Evolutionary conservation across 257 asterid genomes (phyloP), one percentile per base, ranked within the genome.

Genomic region (Agastache rugosa): DNA sequence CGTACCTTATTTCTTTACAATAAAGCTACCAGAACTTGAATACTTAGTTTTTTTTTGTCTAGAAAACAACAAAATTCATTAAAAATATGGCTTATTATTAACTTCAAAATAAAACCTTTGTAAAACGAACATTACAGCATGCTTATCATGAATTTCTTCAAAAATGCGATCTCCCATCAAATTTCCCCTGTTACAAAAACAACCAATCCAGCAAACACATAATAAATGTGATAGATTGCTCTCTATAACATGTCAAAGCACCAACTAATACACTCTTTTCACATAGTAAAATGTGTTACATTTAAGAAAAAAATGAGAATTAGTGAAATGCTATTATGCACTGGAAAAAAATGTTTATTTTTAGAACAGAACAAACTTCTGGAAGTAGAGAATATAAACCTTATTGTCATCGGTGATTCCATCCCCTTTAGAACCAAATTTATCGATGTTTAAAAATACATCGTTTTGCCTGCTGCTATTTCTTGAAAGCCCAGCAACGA

Each of bases 341-440:
- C 11, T 14, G 42, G 4, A 29, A 29, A 14, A 55, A 14, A n/a
- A 8, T 15, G 14, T 20, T 29, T 34, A 16, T 68, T 23, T 37
- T 14, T 11, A 4, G 15, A 22, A 23, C 48, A 9, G 8, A 54
- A 4, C 7, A 8, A 51, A 51, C 11, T 34, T 70, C 6, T 20
- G 22, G 10, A 34, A 58, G 17, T 41, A 8, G 22, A 39, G 22
- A 75, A 64, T 39, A 34, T 16, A 25, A 65, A 86, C 94, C 89
- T 88, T 70, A 31, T 85, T 79, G 79, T 83, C 87, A 59, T 88
- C 90, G 19, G 82, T 63, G 65, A 81, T 12, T 56, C 92, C 89
- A 75, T 88, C 87, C 12, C 90, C 92, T 74, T 51, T 82, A 22
- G 94, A 90, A 63, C 94, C 94, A 74, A 75, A 88, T n/a, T 86